phyloP scores from a whole-genome alignment of 148 eudicot genomes.

The Fagopyrum homotropicum region DNA sequence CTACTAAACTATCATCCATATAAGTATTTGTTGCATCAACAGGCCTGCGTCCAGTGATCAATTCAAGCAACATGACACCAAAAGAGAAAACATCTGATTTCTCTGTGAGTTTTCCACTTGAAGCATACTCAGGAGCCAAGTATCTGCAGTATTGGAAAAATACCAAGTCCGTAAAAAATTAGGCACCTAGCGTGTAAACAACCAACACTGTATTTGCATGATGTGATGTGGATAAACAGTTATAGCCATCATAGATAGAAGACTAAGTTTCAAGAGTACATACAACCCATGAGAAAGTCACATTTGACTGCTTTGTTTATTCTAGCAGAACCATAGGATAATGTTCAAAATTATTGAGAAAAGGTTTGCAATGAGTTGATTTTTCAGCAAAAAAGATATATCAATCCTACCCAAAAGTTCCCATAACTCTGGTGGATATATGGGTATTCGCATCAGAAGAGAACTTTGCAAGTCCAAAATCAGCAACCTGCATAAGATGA shows the following conservation, averaged over 20 bases:
- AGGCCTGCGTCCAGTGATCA: conserved; percentile 88
- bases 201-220: not conserved
- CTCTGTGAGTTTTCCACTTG: conserved; percentile 89
- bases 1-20: conserved; percentile 90
- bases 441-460: conserved; percentile 81
- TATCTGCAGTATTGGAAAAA: conserved; percentile 35
- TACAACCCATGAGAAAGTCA: not conserved
- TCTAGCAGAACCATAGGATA: not conserved
- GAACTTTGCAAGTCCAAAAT: conserved; percentile 93
- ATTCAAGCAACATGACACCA: conserved; percentile 82
- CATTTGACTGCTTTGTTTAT: not conserved
- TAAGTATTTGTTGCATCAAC: conserved; percentile 54
- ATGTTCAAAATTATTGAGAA: not conserved
- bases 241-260: not conserved
- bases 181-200: not conserved
- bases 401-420: conserved; percentile 83
- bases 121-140: conserved; percentile 91
- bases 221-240: not conserved
- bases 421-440: conserved; percentile 96
- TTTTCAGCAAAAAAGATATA: not conserved
- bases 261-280: not conserved
- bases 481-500: conserved; percentile 66
- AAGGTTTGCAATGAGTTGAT: not conserved
- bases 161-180: not conserved
- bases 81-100: conserved; percentile 94